phyloP scores from a whole-genome alignment of 257 asterid species.

The Solanum lignicaule region DNA sequence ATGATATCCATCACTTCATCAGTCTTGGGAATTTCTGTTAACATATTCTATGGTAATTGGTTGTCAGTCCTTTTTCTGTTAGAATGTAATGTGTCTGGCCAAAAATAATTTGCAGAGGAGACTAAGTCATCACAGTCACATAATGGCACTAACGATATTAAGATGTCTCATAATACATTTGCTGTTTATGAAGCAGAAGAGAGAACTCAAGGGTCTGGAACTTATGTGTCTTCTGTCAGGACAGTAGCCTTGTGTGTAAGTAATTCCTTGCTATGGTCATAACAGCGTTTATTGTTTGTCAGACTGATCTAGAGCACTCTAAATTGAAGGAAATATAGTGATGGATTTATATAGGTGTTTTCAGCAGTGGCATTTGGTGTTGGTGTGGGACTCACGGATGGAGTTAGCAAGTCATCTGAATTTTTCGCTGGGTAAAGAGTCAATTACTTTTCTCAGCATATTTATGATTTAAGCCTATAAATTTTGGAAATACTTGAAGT shows the following conservation, averaged over 20 bases:
- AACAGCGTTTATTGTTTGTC: not conserved
- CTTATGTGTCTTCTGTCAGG: slow-evolving; percentile 55
- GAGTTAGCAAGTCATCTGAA: slow-evolving; percentile 76
- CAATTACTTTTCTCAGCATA: not conserved
- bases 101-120: slow-evolving; percentile 24
- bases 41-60: not conserved
- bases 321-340: slow-evolving; percentile 44
- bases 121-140: slow-evolving; percentile 26
- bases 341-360: slow-evolving; percentile 55
- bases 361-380: slow-evolving; percentile 89
- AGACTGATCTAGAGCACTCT: slow-evolving; percentile 14
- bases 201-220: slow-evolving; percentile 15
- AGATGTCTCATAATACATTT: slow-evolving; percentile 21
- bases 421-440: slow-evolving; percentile 87
- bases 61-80: not conserved
- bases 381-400: slow-evolving; percentile 79
- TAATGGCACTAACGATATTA: slow-evolving; percentile 15
- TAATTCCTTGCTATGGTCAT: slow-evolving; percentile 3
- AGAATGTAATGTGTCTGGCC: not conserved
- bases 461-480: not conserved
- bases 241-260: slow-evolving; percentile 86
- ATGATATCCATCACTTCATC: not conserved
- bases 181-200: slow-evolving; percentile 29
- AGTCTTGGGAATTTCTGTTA: not conserved
- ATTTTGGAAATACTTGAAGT: not conserved